Percentiles rank a stretch among this genome's conserved stretches.
Evolutionary conservation across 1,284 basidiomycete genomes (phyloP).

Genomic region (Heterobasidion irregulare): DNA sequence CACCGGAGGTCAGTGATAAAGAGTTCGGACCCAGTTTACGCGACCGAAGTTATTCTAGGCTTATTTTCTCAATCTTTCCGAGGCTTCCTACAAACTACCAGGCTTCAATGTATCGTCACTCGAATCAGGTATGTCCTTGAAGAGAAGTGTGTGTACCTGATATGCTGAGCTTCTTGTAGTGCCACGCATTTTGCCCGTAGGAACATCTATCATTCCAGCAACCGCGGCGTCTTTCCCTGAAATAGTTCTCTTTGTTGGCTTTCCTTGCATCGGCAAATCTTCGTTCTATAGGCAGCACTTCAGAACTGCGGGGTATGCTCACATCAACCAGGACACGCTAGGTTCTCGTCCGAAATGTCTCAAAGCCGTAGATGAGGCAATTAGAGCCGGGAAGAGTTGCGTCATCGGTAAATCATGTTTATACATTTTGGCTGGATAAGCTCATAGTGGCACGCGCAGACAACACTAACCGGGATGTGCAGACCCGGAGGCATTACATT

Average conservation of each 20-base stretch:
- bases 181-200: constrained; percentile 20
- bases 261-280: constrained; percentile 84
- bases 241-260: constrained; percentile 83
- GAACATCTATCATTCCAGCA: constrained; percentile 53
- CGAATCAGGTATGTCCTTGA: constrained; percentile 25
- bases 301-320: constrained; percentile 57
- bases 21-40: constrained; percentile 1
- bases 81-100: constrained; percentile 33
- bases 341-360: constrained; percentile 71
- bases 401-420: constrained; percentile 57
- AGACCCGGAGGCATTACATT: constrained; percentile 65
- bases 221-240: constrained; percentile 27
- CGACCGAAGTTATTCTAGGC: constrained; percentile 37
- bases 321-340: constrained; percentile 84
- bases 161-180: neutral
- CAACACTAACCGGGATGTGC: constrained; percentile 75
- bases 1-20: constrained; percentile 36
- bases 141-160: neutral
- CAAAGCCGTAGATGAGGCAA: constrained; percentile 47
- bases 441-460: constrained; percentile 35
- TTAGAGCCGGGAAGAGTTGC: constrained; percentile 54
- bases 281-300: constrained; percentile 73
- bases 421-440: neutral
- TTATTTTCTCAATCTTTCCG: constrained; percentile 63
- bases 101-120: constrained; percentile 57